Evolutionary conservation across 768 basidiomycete species (phyloP).

Genomic region (Russula sp.): DNA sequence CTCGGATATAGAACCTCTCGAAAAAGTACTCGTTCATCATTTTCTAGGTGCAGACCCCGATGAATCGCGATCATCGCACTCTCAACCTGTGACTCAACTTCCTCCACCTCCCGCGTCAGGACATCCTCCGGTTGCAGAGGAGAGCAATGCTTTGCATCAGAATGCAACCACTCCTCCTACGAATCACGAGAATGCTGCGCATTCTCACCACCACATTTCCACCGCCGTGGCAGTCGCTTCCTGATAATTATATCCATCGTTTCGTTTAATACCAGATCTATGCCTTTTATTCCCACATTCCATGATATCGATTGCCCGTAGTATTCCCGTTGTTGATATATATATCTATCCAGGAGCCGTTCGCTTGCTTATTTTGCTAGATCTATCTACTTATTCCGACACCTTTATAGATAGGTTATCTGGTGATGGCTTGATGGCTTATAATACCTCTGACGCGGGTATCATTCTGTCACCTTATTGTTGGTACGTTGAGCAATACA

Average conservation of each 20-base stretch:
- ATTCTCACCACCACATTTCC: constrained; percentile 13
- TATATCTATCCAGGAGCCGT: not conserved
- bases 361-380: constrained; percentile 18
- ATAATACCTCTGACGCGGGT: not conserved
- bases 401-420: constrained; percentile 2
- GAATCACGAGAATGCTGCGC: constrained; percentile 13
- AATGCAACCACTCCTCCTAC: not conserved
- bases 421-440: not conserved
- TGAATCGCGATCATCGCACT: not conserved
- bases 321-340: constrained; percentile 5
- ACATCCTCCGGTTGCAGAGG: constrained; percentile 3
- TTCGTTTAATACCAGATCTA: constrained; percentile 10
- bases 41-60: constrained; percentile 20
- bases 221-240: constrained; percentile 18
- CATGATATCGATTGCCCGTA: not conserved
- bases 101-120: not conserved
- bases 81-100: not conserved
- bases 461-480: not conserved
- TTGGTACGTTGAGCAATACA: not conserved
- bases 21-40: constrained; percentile 20
- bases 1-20: constrained; percentile 20
- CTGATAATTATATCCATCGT: constrained; percentile 18
- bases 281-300: not conserved
- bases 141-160: constrained; percentile 5
- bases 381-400: constrained; percentile 19